These are phyloP conservation scores for Ceratobasidium sp. DNA, from an alignment of 1,284 basidiomycete species.

Conservation along the genomic window DNA sequence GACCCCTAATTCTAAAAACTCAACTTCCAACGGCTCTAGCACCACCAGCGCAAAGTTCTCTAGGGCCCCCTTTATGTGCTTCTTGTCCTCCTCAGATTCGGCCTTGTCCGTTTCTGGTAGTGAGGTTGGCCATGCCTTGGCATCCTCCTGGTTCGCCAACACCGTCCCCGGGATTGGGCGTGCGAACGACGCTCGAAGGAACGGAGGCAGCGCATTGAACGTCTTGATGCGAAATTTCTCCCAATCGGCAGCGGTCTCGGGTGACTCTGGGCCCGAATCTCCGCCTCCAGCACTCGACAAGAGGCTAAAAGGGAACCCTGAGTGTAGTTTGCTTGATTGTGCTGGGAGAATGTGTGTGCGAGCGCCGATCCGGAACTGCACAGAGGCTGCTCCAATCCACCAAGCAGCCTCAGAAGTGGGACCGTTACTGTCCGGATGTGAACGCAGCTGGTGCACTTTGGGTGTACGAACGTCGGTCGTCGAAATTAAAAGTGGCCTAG, in stretches of 20 bases:
- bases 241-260: slow-evolving; percentile 36
- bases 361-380: slow-evolving; percentile 42
- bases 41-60: slow-evolving; percentile 42
- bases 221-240: slow-evolving; percentile 40
- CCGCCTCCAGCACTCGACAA: slow-evolving; percentile 21
- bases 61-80: slow-evolving; percentile 37
- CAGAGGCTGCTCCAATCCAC: slow-evolving; percentile 41
- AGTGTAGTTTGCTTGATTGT: slow-evolving; percentile 25
- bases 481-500: slow-evolving; percentile 39
- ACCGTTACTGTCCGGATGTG: slow-evolving; percentile 1
- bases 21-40: slow-evolving; percentile 42
- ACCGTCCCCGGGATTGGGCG: slow-evolving; percentile 40
- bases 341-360: slow-evolving; percentile 41
- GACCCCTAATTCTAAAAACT: slow-evolving; percentile 39
- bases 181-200: slow-evolving; percentile 41
- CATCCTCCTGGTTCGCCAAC: slow-evolving; percentile 40
- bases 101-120: slow-evolving; percentile 39
- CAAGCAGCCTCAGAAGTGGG: slow-evolving; percentile 42
- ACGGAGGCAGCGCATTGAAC: slow-evolving; percentile 40
- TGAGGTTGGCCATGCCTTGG: slow-evolving; percentile 40
- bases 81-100: slow-evolving; percentile 37
- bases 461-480: slow-evolving; percentile 43
- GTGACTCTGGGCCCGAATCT: neutral
- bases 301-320: slow-evolving; percentile 32
- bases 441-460: slow-evolving; percentile 40